A percentile compares a stretch with the other conserved stretches of the same genome.
phyloP scores from a whole-genome alignment of 805 yeast species.

The Saccharomycopsis sp. region DNA sequence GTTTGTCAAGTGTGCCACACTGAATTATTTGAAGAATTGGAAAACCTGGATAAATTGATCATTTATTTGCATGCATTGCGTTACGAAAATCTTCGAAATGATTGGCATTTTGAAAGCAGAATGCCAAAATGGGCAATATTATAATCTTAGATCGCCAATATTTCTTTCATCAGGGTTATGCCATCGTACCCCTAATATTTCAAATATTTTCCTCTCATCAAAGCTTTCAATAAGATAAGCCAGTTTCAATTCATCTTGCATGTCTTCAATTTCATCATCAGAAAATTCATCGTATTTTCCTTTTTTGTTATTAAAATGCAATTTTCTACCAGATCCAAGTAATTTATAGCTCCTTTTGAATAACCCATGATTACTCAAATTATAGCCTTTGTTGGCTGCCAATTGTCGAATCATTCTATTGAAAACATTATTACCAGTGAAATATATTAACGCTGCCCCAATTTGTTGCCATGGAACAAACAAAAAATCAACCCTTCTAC shows the following conservation, averaged over 20 bases:
- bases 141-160: slow-evolving; percentile 22
- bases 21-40: slow-evolving; percentile 27
- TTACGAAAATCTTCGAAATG: slow-evolving; percentile 26
- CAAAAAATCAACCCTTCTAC: slow-evolving; percentile 50
- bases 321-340: slow-evolving; percentile 2
- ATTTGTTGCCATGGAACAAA: slow-evolving; percentile 37
- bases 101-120: slow-evolving; percentile 35
- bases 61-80: slow-evolving; percentile 44
- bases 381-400: slow-evolving; percentile 34
- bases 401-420: slow-evolving; percentile 39
- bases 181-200: slow-evolving; percentile 34
- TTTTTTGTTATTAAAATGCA: slow-evolving; percentile 10
- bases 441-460: slow-evolving; percentile 46
- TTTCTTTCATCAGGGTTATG: slow-evolving; percentile 26
- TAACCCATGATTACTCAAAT: slow-evolving; percentile 40
- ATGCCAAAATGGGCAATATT: slow-evolving; percentile 43
- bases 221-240: slow-evolving; percentile 34
- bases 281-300: slow-evolving; percentile 2
- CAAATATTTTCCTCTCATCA: slow-evolving; percentile 40
- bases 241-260: slow-evolving; percentile 9
- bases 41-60: slow-evolving; percentile 25
- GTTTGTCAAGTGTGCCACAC: slow-evolving; percentile 33
- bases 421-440: slow-evolving; percentile 48
- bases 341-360: slow-evolving; percentile 22
- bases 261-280: slow-evolving; percentile 11